A percentile compares a stretch with the other conserved stretches of the same genome.
Evolutionary conservation across 108 stramenopile species (phyloP).

Genomic region (Pseudonitzschia multistriata): DNA sequence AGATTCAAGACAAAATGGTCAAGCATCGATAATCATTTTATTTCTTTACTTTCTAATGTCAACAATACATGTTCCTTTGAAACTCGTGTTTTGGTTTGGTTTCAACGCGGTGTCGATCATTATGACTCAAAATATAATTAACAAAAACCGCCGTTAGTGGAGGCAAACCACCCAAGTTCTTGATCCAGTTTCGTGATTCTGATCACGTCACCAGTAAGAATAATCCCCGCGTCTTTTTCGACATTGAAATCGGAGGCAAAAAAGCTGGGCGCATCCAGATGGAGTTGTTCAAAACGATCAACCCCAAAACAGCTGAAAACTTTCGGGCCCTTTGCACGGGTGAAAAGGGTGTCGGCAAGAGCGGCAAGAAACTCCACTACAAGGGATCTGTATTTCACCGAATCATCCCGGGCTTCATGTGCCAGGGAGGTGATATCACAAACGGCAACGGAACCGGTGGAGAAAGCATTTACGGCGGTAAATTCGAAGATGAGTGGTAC

Average conservation of each 20-base stretch:
- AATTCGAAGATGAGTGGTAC: conserved; percentile 74
- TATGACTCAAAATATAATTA: too few relatives aligned
- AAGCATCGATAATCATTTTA: neutral
- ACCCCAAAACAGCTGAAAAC: conserved; percentile 94
- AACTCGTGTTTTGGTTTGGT: neutral
- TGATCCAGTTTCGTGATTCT: conserved; percentile 8
- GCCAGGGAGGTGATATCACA: conserved; percentile 84
- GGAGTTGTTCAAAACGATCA: conserved; percentile 83
- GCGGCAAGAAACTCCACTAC: conserved; percentile 51
- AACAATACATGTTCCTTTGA: neutral
- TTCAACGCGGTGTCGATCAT: neutral
- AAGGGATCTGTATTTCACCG: conserved; percentile 92
- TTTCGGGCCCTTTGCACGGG: conserved; percentile 65
- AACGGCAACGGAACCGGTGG: conserved; percentile 81
- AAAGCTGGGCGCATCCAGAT: conserved; percentile 83
- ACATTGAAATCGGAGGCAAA: conserved; percentile 82
- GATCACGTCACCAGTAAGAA: conserved; percentile 14
- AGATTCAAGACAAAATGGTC: neutral
- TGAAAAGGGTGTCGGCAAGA: conserved; percentile 83
- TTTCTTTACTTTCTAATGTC: conserved; percentile 3
- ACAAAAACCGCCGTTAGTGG: too few relatives aligned
- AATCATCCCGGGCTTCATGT: conserved; percentile 93
- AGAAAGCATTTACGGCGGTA: conserved; percentile 69
- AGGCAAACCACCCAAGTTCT: conserved; percentile 10
- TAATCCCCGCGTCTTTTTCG: conserved; percentile 68